Evolutionary conservation across 2,329 filamentous ascomycete genomes (phyloP), one percentile per base, ranked within the genome.

Genomic region (Cladorrhinum sp.): DNA sequence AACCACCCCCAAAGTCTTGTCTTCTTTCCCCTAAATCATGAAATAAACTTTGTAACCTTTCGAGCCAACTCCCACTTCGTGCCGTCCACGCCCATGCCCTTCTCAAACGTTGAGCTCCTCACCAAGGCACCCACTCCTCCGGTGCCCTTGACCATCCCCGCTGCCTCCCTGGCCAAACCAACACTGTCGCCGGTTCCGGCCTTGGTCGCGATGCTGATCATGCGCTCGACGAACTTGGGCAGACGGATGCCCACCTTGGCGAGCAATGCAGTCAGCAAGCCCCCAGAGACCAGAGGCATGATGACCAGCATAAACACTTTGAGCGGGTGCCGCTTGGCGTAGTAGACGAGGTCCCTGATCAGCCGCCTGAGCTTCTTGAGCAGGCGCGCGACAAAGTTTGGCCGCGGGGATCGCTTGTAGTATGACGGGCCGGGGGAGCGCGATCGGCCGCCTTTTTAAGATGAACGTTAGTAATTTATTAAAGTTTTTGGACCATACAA

Each of bases 241-340:
- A 96, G 75, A 64, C 88, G 82, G 63, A 98, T 80, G 21, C 93
- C 93, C 74, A 97, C 90, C 71, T 87, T 86, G 39, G 85, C 84
- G 51, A 96, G 82, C 50, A 97, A 79, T 52, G 89, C 90, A 8
- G 87, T 87, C 66, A 97, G 77, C 26, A 91, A 89, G 30, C 94
- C 94, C 56, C 91, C 91, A 1, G 89, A 92, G 69, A 97, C 79
- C 61, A 98, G 82, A 9, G 94, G 94, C 83, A 97, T 86, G 69
- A 97, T 83, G 64, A 96, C 88, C 64, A 92, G 84, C 80, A 91
- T 81, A 79, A 97, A 90, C 53, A 96, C 90, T 77, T 96, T 96
- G 72, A 92, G 77, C 0, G 93, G 94, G 77, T 97, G 89, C 39
- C 86, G 83, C 72, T 91, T 89, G 69, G 91, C 89, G 77, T 94